Conservation (phyloP, 768 basidiomycete species). For the Suillus tomentosus region DNA sequence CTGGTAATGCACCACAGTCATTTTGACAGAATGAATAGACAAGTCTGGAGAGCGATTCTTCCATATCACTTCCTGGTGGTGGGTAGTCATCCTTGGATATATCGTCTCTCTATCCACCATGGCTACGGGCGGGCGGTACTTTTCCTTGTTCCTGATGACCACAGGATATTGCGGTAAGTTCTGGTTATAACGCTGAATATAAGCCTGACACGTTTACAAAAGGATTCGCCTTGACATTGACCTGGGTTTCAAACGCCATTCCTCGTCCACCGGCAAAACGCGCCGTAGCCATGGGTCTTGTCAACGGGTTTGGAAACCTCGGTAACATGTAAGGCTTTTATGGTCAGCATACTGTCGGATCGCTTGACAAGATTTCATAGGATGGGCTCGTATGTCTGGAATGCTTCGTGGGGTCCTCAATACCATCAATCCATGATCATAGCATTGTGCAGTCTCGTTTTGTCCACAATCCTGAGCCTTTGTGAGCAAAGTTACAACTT, state of each 20-base stretch:
- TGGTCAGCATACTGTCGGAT: not conserved
- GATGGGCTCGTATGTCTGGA: slow-evolving; percentile 65
- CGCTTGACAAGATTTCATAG: slow-evolving; percentile 31
- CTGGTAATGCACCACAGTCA: slow-evolving; percentile 8
- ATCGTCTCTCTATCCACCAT: slow-evolving; percentile 58
- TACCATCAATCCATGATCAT: slow-evolving; percentile 68
- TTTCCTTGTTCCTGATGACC: slow-evolving; percentile 68
- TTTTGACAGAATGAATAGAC: slow-evolving; percentile 35
- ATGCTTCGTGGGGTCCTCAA: slow-evolving; percentile 57
- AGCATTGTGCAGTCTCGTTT: slow-evolving; percentile 35
- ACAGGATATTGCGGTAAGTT: slow-evolving; percentile 45
- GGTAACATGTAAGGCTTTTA: slow-evolving; percentile 53
- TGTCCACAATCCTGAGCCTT: slow-evolving; percentile 35
- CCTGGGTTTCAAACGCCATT: slow-evolving; percentile 65
- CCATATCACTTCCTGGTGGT: slow-evolving; percentile 58
- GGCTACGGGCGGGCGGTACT: slow-evolving; percentile 52
- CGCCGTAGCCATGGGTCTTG: slow-evolving; percentile 60
- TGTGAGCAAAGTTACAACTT: slow-evolving; percentile 26
- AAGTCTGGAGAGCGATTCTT: slow-evolving; percentile 66
- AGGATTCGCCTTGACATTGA: slow-evolving; percentile 48
- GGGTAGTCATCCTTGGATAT: slow-evolving; percentile 60
- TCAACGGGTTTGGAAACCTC: slow-evolving; percentile 61
- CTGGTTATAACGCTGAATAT: not conserved
- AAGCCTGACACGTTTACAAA: not conserved
- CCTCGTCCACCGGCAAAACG: slow-evolving; percentile 57